Evolutionary conservation across 2,329 filamentous ascomycete genomes (phyloP), one percentile per base, ranked within the genome.

Genomic region (Sporothrix brunneoviolacea): DNA sequence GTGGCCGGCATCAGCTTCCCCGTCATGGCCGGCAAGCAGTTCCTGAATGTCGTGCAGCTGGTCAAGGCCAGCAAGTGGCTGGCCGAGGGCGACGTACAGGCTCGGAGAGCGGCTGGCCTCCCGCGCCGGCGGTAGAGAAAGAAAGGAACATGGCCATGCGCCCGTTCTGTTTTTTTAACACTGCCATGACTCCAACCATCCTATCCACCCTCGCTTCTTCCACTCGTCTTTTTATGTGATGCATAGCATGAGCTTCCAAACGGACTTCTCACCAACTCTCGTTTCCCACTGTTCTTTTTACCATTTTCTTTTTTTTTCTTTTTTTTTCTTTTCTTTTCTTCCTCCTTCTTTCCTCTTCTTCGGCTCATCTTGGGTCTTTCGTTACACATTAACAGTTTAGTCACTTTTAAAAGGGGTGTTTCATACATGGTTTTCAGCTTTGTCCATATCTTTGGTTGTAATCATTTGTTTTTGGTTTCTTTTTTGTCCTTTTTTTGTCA

Each of bases 21-120:
- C 12, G 75, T 96, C 65, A 97, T 97, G 91, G 73, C 82, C 21
- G 76, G 83, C 59, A 98, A 98, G 78, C 93, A 98, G 66, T 77
- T 86, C 62, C 88, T 97, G 75, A 98, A 98, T 62, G 77, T 96
- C 45, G 79, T 97, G 42, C 93, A 98, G 74, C 78, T 98, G 60
- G 80, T 95, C 63, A 95, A 96, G 69, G 93, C 93, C 7, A 91
- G 89, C 69, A 83, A 82, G 63, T 94, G 88, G 84, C 76, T 98
- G 35, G 93, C 89, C 0, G 91, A 97, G 69, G 90, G 90, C n/a
- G 93, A 98, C 61, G 68, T 86, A 32, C 76, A 80, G 60, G 73
- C 77, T 54, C 79, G 89, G 61, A 78, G 66, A 58, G 72, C 69
- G 21, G 68, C 66, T 54, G 81, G 80, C 4, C 63, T 83, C 24